Base-by-base conservation (phyloP, 768 basidiomycete genomes). In the Boletellus emodensis region DNA sequence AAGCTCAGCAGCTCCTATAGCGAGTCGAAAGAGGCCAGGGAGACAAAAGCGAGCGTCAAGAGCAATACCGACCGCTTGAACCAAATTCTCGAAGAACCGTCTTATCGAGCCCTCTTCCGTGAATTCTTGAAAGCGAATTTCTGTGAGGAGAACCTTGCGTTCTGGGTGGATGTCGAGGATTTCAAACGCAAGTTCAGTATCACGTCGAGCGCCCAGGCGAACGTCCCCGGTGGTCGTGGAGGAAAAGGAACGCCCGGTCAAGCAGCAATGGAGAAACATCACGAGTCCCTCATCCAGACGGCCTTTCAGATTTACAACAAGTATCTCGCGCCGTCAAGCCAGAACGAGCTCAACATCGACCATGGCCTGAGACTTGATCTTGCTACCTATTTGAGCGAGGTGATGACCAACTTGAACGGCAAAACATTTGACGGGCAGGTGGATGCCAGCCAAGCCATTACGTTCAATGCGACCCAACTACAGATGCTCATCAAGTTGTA, bases 291-390 rank as follows among this genome's bases (percentile, higher is more conserved):
- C 58, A 94, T 98, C 61, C 86, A 89, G 58, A 94, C 92, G 51
- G 94, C 96, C 7, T 94, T 95, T 58, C 80, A 85, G 47, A 96
- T 94, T 57, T 94, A 92, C 75, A 86, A 90, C 75, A 94, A 83
- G 45, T 99, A 97, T 63, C 84, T 99, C 20, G 96, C 95, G 0
- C 94, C 94, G 1, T 90, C 93, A 26, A 94, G 92, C 66, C 89
- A 86, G 52, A 91, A 87, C 71, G 96, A 98, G 71, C 81, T 99
- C 54, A 99, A 99, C 71, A 99, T 99, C 58, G 96, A 99, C 65
- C 96, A 99, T 67, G 90, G 88, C 35, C 76, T 99, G 35, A 85
- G 96, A 54, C 93, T 92, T 58, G 96, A 98, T 70, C 77, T 99
- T 46, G 88, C 91, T 51, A 88, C 85, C 58, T 98, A 98, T 67